Percentiles rank a stretch among this genome's conserved stretches.
Evolutionary conservation across 345 rosid genomes (phyloP).

Genomic region (Melaleuca alternifolia): DNA sequence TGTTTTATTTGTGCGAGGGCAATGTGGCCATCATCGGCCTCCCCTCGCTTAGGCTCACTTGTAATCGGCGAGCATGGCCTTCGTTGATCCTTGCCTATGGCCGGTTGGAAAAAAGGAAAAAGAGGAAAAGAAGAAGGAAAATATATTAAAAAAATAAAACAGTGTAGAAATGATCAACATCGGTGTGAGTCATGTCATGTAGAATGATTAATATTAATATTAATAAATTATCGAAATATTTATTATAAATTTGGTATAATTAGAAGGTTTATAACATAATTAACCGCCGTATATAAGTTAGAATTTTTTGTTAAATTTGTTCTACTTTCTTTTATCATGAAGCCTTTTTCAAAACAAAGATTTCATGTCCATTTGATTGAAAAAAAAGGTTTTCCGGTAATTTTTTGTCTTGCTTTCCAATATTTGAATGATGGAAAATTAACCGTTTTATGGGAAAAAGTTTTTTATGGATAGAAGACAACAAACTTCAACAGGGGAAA

Average conservation of each 20-base stretch:
- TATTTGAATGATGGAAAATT: not conserved
- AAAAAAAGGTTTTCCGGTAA: not conserved
- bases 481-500: not conserved
- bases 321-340: not conserved
- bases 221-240: not conserved
- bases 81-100: not conserved
- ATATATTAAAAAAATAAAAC: not conserved
- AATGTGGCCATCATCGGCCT: fast-evolving
- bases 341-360: not conserved
- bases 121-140: not conserved
- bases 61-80: fast-evolving
- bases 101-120: not conserved
- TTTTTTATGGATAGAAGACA: not conserved
- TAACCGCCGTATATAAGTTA: not conserved
- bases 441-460: not conserved
- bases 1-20: not conserved
- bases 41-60: no score
- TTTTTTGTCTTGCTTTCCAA: not conserved
- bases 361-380: not conserved
- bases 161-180: not conserved
- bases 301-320: not conserved
- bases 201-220: no score
- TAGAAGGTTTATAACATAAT: fast-evolving
- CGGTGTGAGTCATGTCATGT: no score
- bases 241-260: fast-evolving